Evolutionary conservation across 129 eudicot species (phyloP).

Genomic region (Silybum marianum): DNA sequence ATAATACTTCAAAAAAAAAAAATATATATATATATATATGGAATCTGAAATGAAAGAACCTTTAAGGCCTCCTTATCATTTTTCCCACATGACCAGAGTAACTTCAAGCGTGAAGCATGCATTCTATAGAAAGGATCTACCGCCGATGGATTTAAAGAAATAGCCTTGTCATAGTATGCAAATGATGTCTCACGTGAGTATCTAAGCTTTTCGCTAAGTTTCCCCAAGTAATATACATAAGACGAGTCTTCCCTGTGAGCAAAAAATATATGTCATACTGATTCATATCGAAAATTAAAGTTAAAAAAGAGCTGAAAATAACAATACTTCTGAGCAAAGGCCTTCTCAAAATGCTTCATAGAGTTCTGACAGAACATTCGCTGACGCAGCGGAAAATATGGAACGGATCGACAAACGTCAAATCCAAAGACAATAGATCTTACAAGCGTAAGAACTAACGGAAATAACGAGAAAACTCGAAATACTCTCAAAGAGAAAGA

Average conservation of each 20-base stretch:
- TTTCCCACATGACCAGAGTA: constrained; percentile 75
- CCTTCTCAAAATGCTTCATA: constrained; percentile 90
- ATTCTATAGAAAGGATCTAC: constrained; percentile 96
- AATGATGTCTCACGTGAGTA: constrained; percentile 64
- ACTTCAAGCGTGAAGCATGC: constrained; percentile 99
- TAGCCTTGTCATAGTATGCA: constrained; percentile 83
- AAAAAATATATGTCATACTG: constrained; percentile 4
- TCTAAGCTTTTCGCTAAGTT: constrained; percentile 92
- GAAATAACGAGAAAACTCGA: no score
- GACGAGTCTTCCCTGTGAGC: constrained; percentile 95
- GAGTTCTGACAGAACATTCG: constrained; percentile 82
- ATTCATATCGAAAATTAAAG: constrained; percentile 6
- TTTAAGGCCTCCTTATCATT: constrained; percentile 63
- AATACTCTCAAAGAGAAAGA: no score
- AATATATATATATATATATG: not conserved
- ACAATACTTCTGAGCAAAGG: constrained; percentile 76
- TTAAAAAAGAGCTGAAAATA: constrained; percentile 1
- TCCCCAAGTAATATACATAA: constrained; percentile 80
- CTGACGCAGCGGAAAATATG: no score
- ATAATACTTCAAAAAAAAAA: no score
- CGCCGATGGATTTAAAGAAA: constrained; percentile 82
- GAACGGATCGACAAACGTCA: no score
- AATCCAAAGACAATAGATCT: no score
- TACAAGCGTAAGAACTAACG: no score
- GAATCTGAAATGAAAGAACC: constrained; percentile 37